Conservation (phyloP, 2,329 filamentous ascomycete genomes). For the Byssochlamys sp. region DNA sequence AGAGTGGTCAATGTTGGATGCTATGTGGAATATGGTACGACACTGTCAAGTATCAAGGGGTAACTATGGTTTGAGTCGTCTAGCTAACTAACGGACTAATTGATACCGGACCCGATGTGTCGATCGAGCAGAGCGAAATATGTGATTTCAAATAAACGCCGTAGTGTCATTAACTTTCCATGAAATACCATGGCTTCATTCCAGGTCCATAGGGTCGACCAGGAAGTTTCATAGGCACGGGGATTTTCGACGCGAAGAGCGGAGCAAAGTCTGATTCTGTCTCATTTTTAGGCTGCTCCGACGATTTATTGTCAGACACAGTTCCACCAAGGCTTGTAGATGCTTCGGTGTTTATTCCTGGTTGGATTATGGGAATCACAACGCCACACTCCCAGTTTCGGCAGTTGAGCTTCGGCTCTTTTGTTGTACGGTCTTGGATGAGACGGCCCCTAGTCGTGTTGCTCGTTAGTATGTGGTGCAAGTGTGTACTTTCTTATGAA, state of each 20-base stretch:
- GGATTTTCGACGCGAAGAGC: slow-evolving; percentile 32
- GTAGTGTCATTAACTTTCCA: background rate
- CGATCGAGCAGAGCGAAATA: background rate
- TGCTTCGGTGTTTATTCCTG: slow-evolving; percentile 5
- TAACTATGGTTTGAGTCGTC: background rate
- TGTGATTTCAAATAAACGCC: too few relatives aligned
- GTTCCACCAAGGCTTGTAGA: slow-evolving; percentile 1
- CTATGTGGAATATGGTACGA: too few relatives aligned
- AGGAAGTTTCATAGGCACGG: slow-evolving; percentile 38
- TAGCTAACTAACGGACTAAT: background rate
- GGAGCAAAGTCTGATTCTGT: slow-evolving; percentile 12
- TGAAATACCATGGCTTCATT: slow-evolving; percentile 10
- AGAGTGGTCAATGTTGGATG: too few relatives aligned
- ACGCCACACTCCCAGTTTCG: slow-evolving; percentile 97
- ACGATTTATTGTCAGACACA: background rate
- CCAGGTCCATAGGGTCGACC: slow-evolving; percentile 11
- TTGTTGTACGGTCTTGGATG: slow-evolving; percentile 57
- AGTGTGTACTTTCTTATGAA: background rate
- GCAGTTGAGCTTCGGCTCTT: slow-evolving; percentile 65
- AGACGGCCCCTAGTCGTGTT: slow-evolving; percentile 59
- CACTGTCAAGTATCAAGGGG: background rate
- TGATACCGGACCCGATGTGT: background rate
- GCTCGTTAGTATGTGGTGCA: background rate
- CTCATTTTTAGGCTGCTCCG: slow-evolving; percentile 25
- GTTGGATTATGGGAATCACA: slow-evolving; percentile 50